Percentiles rank a stretch among this genome's conserved stretches.
These are phyloP conservation scores for Hondaea fermentalgiana DNA, from an alignment of 108 stramenopile species.

Conservation along the genomic window DNA sequence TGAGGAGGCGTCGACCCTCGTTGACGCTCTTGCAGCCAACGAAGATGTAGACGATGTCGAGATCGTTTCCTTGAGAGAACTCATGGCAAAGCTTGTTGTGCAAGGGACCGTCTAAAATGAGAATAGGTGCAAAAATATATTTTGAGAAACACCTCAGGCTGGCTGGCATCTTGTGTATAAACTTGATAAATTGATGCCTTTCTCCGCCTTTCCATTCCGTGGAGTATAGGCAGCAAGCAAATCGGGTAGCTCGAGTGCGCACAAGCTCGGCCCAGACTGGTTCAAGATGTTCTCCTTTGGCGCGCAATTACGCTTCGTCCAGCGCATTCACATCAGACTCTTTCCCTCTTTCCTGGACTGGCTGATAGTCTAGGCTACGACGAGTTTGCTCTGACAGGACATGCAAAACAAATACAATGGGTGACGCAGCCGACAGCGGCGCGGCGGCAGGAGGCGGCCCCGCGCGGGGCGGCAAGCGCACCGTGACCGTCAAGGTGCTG, in stretches of 20 bases:
- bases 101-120: background rate
- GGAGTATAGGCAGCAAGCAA: too few species aligned
- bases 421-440: too few species aligned
- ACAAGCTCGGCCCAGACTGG: background rate
- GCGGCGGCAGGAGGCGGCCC: too few species aligned
- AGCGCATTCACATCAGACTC: constrained; percentile 1
- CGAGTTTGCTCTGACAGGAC: too few species aligned
- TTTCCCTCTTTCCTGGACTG: background rate
- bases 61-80: background rate
- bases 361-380: too few species aligned
- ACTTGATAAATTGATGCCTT: background rate
- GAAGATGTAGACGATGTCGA: background rate
- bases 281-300: background rate
- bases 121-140: too few species aligned
- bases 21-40: background rate
- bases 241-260: background rate
- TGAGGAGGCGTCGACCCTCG: background rate
- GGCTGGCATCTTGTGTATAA: too few species aligned
- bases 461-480: too few species aligned
- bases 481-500: background rate
- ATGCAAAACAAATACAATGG: too few species aligned
- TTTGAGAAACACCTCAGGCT: too few species aligned
- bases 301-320: constrained; percentile 16
- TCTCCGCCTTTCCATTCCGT: background rate
- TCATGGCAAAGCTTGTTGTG: background rate